Evolutionary conservation across 2,329 filamentous ascomycete species (phyloP).

Genomic region (Sporothrix sp.): DNA sequence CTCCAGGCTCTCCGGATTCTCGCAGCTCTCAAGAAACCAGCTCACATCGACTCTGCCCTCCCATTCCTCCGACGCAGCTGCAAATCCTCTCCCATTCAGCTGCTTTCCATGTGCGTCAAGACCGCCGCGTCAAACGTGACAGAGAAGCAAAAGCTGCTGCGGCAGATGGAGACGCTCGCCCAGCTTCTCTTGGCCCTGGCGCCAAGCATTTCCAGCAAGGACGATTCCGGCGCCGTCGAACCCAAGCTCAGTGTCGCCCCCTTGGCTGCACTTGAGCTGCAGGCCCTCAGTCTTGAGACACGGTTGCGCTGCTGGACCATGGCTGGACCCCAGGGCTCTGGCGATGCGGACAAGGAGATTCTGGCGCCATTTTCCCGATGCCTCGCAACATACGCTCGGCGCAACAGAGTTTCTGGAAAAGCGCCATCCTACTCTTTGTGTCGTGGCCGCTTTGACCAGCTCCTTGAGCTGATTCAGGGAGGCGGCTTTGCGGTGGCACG

Average conservation of each 20-base stretch:
- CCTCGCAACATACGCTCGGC: constrained; percentile 49
- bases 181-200: constrained; percentile 56
- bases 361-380: constrained; percentile 56
- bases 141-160: constrained; percentile 47
- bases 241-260: constrained; percentile 47
- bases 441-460: constrained; percentile 26
- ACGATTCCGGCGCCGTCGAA: constrained; percentile 48
- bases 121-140: constrained; percentile 27
- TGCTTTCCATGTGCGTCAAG: constrained; percentile 41
- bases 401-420: constrained; percentile 29
- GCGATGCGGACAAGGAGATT: constrained; percentile 53
- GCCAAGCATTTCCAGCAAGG: constrained; percentile 54
- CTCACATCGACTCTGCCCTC: constrained; percentile 47
- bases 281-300: constrained; percentile 51
- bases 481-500: constrained; percentile 23
- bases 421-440: constrained; percentile 32
- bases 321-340: constrained; percentile 40
- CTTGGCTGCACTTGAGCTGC: constrained; percentile 49
- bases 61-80: constrained; percentile 44
- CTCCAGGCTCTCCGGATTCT: constrained; percentile 56
- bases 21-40: constrained; percentile 47
- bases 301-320: constrained; percentile 58
- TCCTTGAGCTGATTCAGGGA: constrained; percentile 30
- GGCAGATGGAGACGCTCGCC: constrained; percentile 57
- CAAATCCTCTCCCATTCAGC: constrained; percentile 46